Percentiles rank a stretch among this genome's conserved stretches.
Conservation (phyloP, 2,329 filamentous ascomycete species). For the Chalara sp. region DNA sequence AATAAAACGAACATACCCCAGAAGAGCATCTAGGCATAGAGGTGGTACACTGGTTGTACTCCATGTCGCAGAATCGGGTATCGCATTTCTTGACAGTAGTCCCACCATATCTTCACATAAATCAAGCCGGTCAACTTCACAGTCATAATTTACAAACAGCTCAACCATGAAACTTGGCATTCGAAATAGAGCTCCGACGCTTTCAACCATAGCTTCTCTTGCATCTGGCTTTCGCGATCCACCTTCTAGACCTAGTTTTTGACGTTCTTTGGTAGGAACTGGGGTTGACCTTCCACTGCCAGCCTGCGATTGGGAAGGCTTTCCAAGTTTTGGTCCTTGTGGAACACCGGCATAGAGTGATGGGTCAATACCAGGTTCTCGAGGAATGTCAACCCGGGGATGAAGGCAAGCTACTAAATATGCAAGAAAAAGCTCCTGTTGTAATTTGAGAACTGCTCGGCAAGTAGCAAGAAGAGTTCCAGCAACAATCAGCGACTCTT, state of each 20-base stretch:
- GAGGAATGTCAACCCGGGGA: constrained; percentile 87
- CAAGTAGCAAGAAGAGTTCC: constrained; percentile 89
- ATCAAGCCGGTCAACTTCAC: constrained; percentile 83
- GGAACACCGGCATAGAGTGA: constrained; percentile 89
- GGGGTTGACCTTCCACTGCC: constrained; percentile 82
- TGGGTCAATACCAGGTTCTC: constrained; percentile 84
- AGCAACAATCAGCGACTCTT: constrained; percentile 86
- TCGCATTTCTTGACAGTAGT: constrained; percentile 83
- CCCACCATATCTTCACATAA: constrained; percentile 94
- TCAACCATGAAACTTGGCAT: constrained; percentile 95
- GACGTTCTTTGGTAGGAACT: constrained; percentile 84
- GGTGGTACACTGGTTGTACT: constrained; percentile 97
- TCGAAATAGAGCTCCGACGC: constrained; percentile 80
- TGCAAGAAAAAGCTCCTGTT: constrained; percentile 92
- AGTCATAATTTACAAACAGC: constrained; percentile 97
- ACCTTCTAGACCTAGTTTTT: constrained; percentile 87
- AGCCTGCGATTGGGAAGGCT: constrained; percentile 65
- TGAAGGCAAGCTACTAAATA: constrained; percentile 93
- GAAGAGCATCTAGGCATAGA: constrained; percentile 82
- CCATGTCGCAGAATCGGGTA: constrained; percentile 97
- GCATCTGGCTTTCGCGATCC: constrained; percentile 90
- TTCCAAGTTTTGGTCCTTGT: constrained; percentile 80
- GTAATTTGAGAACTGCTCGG: constrained; percentile 81
- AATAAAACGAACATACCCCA: constrained; percentile 88
- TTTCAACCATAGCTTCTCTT: constrained; percentile 96